phyloP scores from a whole-genome alignment of 2,329 filamentous ascomycete species.

The Tolypocladium amazonense region DNA sequence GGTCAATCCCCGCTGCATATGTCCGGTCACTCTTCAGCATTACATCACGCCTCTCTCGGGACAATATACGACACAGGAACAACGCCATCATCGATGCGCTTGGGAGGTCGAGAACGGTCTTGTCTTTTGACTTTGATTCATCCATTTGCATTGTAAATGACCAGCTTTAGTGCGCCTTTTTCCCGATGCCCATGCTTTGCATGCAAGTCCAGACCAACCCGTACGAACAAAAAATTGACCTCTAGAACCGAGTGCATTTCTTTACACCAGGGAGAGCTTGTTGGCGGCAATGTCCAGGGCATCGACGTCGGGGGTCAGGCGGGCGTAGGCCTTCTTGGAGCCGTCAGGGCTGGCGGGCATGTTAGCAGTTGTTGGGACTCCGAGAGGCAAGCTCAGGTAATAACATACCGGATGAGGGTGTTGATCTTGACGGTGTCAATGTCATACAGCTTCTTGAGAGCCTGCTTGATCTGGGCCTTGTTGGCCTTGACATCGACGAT shows the following conservation, averaged over 20 bases:
- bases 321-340: constrained; percentile 96
- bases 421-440: constrained; percentile 99
- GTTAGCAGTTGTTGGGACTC: not conserved
- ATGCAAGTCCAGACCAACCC: constrained; percentile 28
- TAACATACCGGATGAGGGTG: constrained; percentile 82
- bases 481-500: constrained; percentile 96
- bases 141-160: constrained; percentile 23
- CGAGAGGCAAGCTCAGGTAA: not conserved
- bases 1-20: not conserved
- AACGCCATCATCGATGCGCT: not conserved
- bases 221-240: constrained; percentile 20
- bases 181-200: constrained; percentile 25
- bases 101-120: not conserved
- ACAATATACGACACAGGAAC: not conserved
- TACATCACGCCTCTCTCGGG: not conserved
- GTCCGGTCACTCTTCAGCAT: not conserved
- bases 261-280: constrained; percentile 95
- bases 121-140: constrained; percentile 14
- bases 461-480: constrained; percentile 98
- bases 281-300: constrained; percentile 98
- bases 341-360: constrained; percentile 60
- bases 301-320: constrained; percentile 92
- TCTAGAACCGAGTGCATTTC: constrained; percentile 29
- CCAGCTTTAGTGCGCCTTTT: constrained; percentile 21
- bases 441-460: constrained; percentile 98